Evolutionary conservation across 108 stramenopile genomes (phyloP).

Genomic region (Cyclotella baltica): DNA sequence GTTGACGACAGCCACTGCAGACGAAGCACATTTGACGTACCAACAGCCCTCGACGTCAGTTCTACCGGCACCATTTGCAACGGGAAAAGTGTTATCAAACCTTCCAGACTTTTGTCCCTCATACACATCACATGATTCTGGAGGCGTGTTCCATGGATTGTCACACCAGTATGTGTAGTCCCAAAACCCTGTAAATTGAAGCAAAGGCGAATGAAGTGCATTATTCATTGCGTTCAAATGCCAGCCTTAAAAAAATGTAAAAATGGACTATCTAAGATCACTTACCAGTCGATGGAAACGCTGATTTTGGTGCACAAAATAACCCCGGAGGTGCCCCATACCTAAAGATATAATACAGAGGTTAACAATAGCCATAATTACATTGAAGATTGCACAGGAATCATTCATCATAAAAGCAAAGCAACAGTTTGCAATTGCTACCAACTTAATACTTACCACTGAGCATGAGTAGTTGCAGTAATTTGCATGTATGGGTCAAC

Average conservation of each 20-base stretch:
- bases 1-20: too few species aligned
- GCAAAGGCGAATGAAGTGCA: neutral
- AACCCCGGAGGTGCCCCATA: slow-evolving; percentile 35
- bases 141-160: slow-evolving; percentile 38
- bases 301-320: slow-evolving; percentile 19
- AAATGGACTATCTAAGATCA: too few species aligned
- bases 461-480: slow-evolving; percentile 43
- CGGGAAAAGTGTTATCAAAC: slow-evolving; percentile 23
- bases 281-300: slow-evolving; percentile 20
- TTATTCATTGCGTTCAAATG: neutral
- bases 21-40: neutral
- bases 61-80: slow-evolving; percentile 25
- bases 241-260: neutral
- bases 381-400: neutral
- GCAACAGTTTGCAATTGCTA: neutral
- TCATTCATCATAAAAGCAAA: neutral
- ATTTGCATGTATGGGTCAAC: slow-evolving; percentile 45
- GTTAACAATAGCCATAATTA: neutral
- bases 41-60: slow-evolving; percentile 52
- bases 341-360: slow-evolving; percentile 6
- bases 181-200: neutral
- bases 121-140: slow-evolving; percentile 45
- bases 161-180: slow-evolving; percentile 32
- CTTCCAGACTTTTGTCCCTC: slow-evolving; percentile 46
- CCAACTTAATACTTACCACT: slow-evolving; percentile 42